Percentiles rank a stretch among this genome's conserved stretches.
phyloP scores from a whole-genome alignment of 2,329 filamentous ascomycete species.

The Ophiocordyceps unilateralis region DNA sequence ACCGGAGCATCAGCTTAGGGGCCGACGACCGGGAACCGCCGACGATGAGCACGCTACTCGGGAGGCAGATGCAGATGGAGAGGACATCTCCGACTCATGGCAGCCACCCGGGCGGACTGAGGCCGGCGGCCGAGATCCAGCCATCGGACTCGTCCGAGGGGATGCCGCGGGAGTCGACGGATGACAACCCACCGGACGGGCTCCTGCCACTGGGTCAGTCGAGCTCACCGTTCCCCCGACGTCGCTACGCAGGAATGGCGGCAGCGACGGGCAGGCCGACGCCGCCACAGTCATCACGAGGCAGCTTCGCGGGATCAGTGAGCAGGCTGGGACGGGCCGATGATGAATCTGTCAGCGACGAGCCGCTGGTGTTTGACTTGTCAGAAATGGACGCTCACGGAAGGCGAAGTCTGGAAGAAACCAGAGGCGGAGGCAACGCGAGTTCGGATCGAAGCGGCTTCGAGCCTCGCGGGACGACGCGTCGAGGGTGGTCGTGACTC shows the following conservation, averaged over 20 bases:
- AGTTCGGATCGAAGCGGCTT: slow-evolving; percentile 22
- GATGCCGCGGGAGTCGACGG: slow-evolving; percentile 23
- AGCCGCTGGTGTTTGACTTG: slow-evolving; percentile 56
- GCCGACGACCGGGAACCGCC: slow-evolving; percentile 46
- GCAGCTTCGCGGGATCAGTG: slow-evolving; percentile 25
- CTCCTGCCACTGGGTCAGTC: slow-evolving; percentile 21
- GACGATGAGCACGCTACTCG: slow-evolving; percentile 45
- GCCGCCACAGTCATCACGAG: slow-evolving; percentile 25
- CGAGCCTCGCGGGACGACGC: slow-evolving; percentile 19
- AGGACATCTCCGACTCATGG: slow-evolving; percentile 12
- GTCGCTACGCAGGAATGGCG: slow-evolving; percentile 27
- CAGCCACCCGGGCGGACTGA: slow-evolving; percentile 12
- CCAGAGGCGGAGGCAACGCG: slow-evolving; percentile 19
- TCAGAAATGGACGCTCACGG: slow-evolving; percentile 48
- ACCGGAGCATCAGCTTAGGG: slow-evolving; percentile 52
- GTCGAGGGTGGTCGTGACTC: slow-evolving; percentile 18
- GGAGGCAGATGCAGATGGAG: slow-evolving; percentile 20
- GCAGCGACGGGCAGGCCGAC: slow-evolving; percentile 17
- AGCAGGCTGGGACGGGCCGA: slow-evolving; percentile 22
- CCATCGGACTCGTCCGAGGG: slow-evolving; percentile 20
- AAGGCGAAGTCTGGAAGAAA: slow-evolving; percentile 41
- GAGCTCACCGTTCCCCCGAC: slow-evolving; percentile 27
- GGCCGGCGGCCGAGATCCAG: slow-evolving; percentile 25
- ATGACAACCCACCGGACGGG: slow-evolving; percentile 28
- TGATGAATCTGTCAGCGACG: slow-evolving; percentile 41